Conservation (phyloP, 2,329 filamentous ascomycete genomes). For the Xylaria sp. region DNA sequence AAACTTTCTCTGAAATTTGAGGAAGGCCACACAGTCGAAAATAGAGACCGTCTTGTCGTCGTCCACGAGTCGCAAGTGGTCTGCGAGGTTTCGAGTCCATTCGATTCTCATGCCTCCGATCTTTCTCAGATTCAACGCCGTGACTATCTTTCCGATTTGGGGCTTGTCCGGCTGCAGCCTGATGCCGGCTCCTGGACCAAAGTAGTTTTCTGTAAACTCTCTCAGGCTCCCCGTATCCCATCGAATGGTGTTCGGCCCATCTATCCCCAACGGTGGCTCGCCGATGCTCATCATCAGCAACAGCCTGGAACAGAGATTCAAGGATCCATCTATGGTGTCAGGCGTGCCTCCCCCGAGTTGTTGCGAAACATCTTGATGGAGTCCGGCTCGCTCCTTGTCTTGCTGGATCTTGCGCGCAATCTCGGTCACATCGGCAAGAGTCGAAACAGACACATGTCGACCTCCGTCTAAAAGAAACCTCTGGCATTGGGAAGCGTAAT, state of each 20-base stretch:
- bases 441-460: slow-evolving; percentile 32
- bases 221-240: slow-evolving; percentile 26
- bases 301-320: slow-evolving; percentile 31
- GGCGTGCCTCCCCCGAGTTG: background rate
- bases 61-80: slow-evolving; percentile 52
- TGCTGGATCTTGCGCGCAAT: slow-evolving; percentile 22
- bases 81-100: slow-evolving; percentile 52
- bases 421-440: slow-evolving; percentile 32
- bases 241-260: slow-evolving; percentile 26
- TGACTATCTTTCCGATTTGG: slow-evolving; percentile 41
- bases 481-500: slow-evolving; percentile 33
- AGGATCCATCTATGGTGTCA: slow-evolving; percentile 22
- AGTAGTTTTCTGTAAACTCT: slow-evolving; percentile 23
- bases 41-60: slow-evolving; percentile 50
- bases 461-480: slow-evolving; percentile 34
- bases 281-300: slow-evolving; percentile 34
- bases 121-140: slow-evolving; percentile 38
- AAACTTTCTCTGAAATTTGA: slow-evolving; percentile 42
- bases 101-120: slow-evolving; percentile 49
- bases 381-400: slow-evolving; percentile 14
- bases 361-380: slow-evolving; percentile 24
- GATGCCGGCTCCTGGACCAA: background rate
- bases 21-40: slow-evolving; percentile 53
- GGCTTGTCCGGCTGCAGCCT: slow-evolving; percentile 30
- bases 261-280: slow-evolving; percentile 24